Evolutionary conservation across 306 rosid species (phyloP), one percentile per base, ranked within the genome.

Genomic region (Rubus idaeus): DNA sequence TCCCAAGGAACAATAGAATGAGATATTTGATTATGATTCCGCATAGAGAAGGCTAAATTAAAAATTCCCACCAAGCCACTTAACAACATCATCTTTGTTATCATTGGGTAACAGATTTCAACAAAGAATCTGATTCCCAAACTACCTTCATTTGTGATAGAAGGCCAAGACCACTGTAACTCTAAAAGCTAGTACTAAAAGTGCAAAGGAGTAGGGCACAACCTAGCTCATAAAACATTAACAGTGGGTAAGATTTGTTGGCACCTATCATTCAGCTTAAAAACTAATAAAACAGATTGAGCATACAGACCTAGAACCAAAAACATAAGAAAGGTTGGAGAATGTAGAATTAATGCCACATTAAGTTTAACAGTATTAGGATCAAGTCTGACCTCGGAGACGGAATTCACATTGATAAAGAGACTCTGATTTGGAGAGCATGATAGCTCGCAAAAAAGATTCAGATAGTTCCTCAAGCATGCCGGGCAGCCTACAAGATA

Each of bases 401-500:
- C 78, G 64, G 98, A 84, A 63, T 97, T 90, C 83, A 94, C 96
- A 35, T 94, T 91, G 83, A 94, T 94, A 68, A 87, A 94, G 41
- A 86, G 88, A 79, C 93, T 89, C 92, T 94, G 98, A 69, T 83
- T 82, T 68, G 98, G 97, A 83, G 98, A 94, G 86, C 98, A 91
- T 68, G 98, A 91, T 76, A 94, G 96, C 73, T 94, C 91, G 68
- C 98, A 94, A 82, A 94, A 94, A 61, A 94, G 93, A 85, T 94
- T 92, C 53, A 94, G 82, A 80, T 91, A 94, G 86, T 94, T 94
- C 83, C 98, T 89, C 92, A 94, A 88, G 87, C 98, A 94, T 52
- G 98, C 94, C 45, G 98, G 98, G 83, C 98, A 94, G 86, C 98
- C 97, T 60, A 94, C 98, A 65, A 94, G 88, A 83, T 91, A 88